Conservation (phyloP, 2,329 filamentous ascomycete species). For the Fusarium cyanostomum region DNA sequence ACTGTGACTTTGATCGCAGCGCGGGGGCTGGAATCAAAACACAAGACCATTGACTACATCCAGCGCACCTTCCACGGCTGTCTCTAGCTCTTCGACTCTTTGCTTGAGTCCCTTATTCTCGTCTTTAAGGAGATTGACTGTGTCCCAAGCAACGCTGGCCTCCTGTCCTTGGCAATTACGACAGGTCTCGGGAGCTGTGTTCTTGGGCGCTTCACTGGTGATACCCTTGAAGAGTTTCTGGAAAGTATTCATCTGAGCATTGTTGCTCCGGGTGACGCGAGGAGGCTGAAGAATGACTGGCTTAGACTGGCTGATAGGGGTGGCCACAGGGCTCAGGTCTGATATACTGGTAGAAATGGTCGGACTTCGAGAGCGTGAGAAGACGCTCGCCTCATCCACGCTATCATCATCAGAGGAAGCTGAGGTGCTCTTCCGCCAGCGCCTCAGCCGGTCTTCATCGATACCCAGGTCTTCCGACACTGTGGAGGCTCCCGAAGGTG, state of each 20-base stretch:
- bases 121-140: constrained; percentile 67
- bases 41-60: constrained; percentile 67
- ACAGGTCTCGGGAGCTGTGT: constrained; percentile 50
- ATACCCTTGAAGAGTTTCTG: constrained; percentile 56
- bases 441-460: constrained; percentile 59
- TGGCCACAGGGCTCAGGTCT: constrained; percentile 42
- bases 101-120: constrained; percentile 71
- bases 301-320: constrained; percentile 35
- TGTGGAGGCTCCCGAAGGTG: constrained; percentile 52
- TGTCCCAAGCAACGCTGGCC: constrained; percentile 70
- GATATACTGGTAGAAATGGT: constrained; percentile 55
- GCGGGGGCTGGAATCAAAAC: constrained; percentile 40
- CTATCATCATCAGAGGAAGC: constrained; percentile 63
- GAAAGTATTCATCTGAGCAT: constrained; percentile 48
- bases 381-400: constrained; percentile 64
- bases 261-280: constrained; percentile 46
- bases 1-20: constrained; percentile 4
- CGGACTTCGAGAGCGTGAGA: constrained; percentile 68
- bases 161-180: constrained; percentile 67
- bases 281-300: constrained; percentile 39
- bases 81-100: constrained; percentile 67
- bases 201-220: constrained; percentile 48
- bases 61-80: constrained; percentile 67
- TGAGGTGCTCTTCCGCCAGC: constrained; percentile 55
- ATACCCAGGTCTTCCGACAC: constrained; percentile 63